phyloP scores from a whole-genome alignment of 2,329 filamentous ascomycete genomes.

The Phyllosticta capitalensis region DNA sequence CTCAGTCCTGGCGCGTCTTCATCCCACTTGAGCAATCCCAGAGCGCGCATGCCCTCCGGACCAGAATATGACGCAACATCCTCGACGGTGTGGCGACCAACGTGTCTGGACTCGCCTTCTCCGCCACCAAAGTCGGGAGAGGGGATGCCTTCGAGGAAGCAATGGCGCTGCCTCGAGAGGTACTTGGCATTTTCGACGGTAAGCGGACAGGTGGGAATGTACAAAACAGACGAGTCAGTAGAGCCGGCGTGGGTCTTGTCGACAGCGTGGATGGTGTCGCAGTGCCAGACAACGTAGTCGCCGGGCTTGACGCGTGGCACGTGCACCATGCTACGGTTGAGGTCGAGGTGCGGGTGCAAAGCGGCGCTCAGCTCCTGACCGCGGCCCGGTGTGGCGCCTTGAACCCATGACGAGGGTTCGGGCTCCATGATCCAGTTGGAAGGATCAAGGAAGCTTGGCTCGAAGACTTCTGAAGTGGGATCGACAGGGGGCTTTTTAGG shows the following conservation, averaged over 20 bases:
- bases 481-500: slow-evolving; percentile 33
- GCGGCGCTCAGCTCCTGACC: slow-evolving; percentile 57
- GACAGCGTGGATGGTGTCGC: slow-evolving; percentile 72
- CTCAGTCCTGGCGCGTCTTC: background rate
- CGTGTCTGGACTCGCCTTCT: slow-evolving; percentile 49
- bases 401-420: slow-evolving; percentile 50
- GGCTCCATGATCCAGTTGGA: slow-evolving; percentile 53
- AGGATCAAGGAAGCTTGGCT: slow-evolving; percentile 34
- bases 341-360: slow-evolving; percentile 61
- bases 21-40: slow-evolving; percentile 46
- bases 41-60: slow-evolving; percentile 43
- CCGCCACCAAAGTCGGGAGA: slow-evolving; percentile 47
- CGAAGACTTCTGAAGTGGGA: slow-evolving; percentile 32
- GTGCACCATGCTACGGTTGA: slow-evolving; percentile 61
- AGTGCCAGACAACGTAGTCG: slow-evolving; percentile 73
- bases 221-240: slow-evolving; percentile 72
- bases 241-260: slow-evolving; percentile 66
- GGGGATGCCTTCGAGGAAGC: slow-evolving; percentile 53
- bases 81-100: slow-evolving; percentile 31
- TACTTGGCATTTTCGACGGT: slow-evolving; percentile 67
- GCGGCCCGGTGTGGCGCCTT: slow-evolving; percentile 59
- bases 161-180: slow-evolving; percentile 58
- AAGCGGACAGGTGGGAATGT: slow-evolving; percentile 78
- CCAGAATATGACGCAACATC: slow-evolving; percentile 32
- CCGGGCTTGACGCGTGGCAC: slow-evolving; percentile 60